Base-by-base conservation (phyloP, 306 rosid genomes). In the Vigna mungo region DNA sequence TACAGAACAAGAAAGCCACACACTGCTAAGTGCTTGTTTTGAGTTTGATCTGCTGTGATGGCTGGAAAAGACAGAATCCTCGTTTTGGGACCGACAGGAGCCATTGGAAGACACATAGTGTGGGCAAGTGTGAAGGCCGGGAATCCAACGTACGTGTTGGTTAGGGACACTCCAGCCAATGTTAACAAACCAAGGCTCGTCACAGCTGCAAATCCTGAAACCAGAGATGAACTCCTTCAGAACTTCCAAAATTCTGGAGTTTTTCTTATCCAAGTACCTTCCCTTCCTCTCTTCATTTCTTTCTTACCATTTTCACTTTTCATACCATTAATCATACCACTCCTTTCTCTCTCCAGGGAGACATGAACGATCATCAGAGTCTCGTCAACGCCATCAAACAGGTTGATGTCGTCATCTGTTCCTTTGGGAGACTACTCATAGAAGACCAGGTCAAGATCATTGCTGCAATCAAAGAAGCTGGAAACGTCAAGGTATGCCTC, bases 401-500 rank as follows among this genome's bases (percentile, higher is more conserved):
- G 72, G 84, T 86, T 44, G 90, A 86, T 75, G 43, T 63, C 9
- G 90, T 86, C 30, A 81, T 86, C n/a, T 84, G 76, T 18, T 23
- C 81, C 16, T 27, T 56, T 12, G 87, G 87, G 53, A 74, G 62
- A 63, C 13, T 43, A 2, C 46, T 58, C 1, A 18, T 84, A 11
- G 55, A 37, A 6, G 78, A 87, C 16, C 85, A 87, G 16, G 70
- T 68, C 1, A 87, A 87, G 20, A 18, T 87, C 56, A 73, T 87
- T 5, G 78, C 49, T 43, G 88, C 90, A 7, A 64, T 87, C 0
- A 87, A 87, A 82, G 88, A 87, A 68, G 86, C 85, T 15, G 86
- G 88, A 76, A 87, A 79, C 7, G 67, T 84, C 53, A 82, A 87
- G 86, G 90, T 85, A 30, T 30, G 8, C 2, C 41, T 5, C 41